Conservation (phyloP, 1,284 basidiomycete genomes). For the Sanghuangporus sanghuang region DNA sequence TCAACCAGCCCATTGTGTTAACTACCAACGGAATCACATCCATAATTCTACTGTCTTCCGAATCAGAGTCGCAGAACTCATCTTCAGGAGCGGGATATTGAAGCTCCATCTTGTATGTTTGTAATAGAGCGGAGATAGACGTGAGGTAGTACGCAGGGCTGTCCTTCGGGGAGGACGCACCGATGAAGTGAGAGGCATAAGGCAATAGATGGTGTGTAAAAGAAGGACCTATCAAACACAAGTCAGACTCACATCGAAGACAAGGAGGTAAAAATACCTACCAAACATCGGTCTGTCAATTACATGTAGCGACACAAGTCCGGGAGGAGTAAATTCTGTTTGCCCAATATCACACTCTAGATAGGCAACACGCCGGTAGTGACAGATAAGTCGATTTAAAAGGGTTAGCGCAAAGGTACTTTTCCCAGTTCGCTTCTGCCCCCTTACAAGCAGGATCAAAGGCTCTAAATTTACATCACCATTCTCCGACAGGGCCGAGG, state of each 20-base stretch:
- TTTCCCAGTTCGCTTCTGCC: slow-evolving; percentile 86
- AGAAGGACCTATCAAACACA: slow-evolving; percentile 58
- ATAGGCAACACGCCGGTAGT: slow-evolving; percentile 72
- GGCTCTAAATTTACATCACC: neutral
- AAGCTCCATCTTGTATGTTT: slow-evolving; percentile 69
- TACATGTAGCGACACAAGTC: slow-evolving; percentile 78
- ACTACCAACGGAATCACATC: slow-evolving; percentile 80
- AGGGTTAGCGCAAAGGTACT: slow-evolving; percentile 78
- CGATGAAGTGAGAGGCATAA: slow-evolving; percentile 77
- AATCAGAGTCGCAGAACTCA: slow-evolving; percentile 21
- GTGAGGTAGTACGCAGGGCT: slow-evolving; percentile 79
- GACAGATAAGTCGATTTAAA: slow-evolving; percentile 63
- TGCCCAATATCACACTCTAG: slow-evolving; percentile 94
- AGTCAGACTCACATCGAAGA: no score
- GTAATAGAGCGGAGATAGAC: slow-evolving; percentile 62
- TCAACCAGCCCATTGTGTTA: slow-evolving; percentile 97
- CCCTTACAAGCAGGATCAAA: slow-evolving; percentile 60
- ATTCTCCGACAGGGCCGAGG: neutral
- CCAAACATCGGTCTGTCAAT: slow-evolving; percentile 68
- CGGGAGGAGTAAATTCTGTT: slow-evolving; percentile 88
- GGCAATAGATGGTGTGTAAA: slow-evolving; percentile 80
- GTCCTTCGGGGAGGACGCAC: slow-evolving; percentile 72
- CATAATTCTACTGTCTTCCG: slow-evolving; percentile 36
- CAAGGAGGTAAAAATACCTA: slow-evolving; percentile 26
- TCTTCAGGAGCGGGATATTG: slow-evolving; percentile 39